Percentiles rank a stretch among this genome's conserved stretches.
phyloP scores from a whole-genome alignment of 1,284 basidiomycete genomes.

The Sanghuangporus sanghuang region DNA sequence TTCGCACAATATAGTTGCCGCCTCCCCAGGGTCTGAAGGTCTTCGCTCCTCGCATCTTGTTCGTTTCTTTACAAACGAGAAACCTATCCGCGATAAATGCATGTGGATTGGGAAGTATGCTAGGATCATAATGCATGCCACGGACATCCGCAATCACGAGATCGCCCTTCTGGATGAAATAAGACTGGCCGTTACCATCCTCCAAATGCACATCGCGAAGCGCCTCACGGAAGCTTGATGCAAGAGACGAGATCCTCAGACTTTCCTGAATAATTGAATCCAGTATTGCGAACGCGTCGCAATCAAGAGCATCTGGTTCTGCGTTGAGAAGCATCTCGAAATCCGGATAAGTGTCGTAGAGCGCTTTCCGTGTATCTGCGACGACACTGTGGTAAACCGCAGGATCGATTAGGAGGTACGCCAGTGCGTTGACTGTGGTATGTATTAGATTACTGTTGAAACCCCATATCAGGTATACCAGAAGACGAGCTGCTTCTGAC shows the following conservation, averaged over 20 bases:
- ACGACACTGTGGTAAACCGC: neutral
- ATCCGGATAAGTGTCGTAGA: neutral
- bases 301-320: neutral
- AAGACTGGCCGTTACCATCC: neutral
- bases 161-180: neutral
- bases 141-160: neutral
- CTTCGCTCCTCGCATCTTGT: neutral
- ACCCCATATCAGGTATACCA: neutral
- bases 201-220: neutral
- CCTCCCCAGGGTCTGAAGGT: neutral
- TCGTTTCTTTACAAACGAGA: neutral
- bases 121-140: slow-evolving; percentile 2
- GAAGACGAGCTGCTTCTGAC: neutral
- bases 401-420: neutral
- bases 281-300: neutral
- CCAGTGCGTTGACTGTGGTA: neutral
- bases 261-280: neutral
- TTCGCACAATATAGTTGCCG: neutral
- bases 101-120: slow-evolving; percentile 8
- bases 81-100: slow-evolving; percentile 7
- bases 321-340: neutral
- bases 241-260: neutral
- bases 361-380: neutral
- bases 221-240: neutral
- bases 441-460: neutral